Evolutionary conservation across 139 green algal species (phyloP).

Genomic region (Mesotaenium endlicherianum): DNA sequence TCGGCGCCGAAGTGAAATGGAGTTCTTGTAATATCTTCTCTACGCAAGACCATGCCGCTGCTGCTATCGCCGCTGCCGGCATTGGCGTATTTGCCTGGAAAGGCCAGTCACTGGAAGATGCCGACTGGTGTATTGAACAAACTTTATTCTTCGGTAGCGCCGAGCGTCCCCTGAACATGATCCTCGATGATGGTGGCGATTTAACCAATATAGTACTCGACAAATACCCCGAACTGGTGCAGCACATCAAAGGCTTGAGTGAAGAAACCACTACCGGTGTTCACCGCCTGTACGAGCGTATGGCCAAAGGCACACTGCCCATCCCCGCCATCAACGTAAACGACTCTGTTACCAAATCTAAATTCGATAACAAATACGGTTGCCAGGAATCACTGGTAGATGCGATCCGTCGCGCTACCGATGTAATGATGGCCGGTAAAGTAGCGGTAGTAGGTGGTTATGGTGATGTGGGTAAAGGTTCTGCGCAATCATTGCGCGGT

Average conservation of each 20-base stretch:
- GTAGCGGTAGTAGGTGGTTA: slow-evolving; percentile 79
- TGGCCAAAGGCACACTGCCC: slow-evolving; percentile 76
- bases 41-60: slow-evolving; percentile 95
- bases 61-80: slow-evolving; percentile 90
- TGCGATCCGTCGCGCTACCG: slow-evolving; percentile 97
- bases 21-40: slow-evolving; percentile 99
- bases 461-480: slow-evolving; percentile 98
- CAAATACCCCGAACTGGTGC: slow-evolving; percentile 78
- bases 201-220: slow-evolving; percentile 96
- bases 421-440: slow-evolving; percentile 88
- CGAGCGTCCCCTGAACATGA: slow-evolving; percentile 80
- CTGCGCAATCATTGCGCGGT: slow-evolving; percentile 86
- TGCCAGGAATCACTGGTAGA: slow-evolving; percentile 98
- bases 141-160: slow-evolving; percentile 81
- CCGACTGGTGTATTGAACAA: slow-evolving; percentile 98
- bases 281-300: slow-evolving; percentile 99
- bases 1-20: slow-evolving; percentile 94
- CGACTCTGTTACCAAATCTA: slow-evolving; percentile 73
- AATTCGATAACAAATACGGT: slow-evolving; percentile 99
- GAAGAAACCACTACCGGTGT: slow-evolving; percentile 99
- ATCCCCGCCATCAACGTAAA: slow-evolving; percentile 99
- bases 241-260: slow-evolving; percentile 82
- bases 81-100: slow-evolving; percentile 97
- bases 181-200: slow-evolving; percentile 97
- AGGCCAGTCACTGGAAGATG: slow-evolving; percentile 98